These are phyloP conservation scores for Mortierella polycephala DNA, from an alignment of 371 early-diverging fungal species.

Conservation along the genomic window DNA sequence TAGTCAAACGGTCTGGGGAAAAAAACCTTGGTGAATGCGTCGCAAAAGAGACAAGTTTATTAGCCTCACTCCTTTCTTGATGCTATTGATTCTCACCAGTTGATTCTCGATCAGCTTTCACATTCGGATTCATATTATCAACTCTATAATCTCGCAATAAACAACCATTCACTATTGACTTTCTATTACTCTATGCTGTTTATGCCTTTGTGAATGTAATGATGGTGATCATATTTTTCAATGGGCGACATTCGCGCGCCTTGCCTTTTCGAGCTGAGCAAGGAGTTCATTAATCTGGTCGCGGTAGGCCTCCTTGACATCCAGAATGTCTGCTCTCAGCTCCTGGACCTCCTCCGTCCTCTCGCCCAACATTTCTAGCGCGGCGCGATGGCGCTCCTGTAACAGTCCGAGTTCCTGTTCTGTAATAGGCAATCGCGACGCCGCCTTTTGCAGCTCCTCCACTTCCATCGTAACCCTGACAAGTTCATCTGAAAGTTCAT, in stretches of 20 bases:
- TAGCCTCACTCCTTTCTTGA: too few species aligned
- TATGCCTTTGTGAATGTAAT: not conserved
- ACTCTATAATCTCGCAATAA: too few species aligned
- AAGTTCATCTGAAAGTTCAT: conserved; percentile 81
- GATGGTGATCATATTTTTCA: too few species aligned
- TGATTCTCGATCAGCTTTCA: too few species aligned
- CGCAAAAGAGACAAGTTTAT: too few species aligned
- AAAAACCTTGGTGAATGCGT: too few species aligned
- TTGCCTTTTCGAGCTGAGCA: conserved; percentile 20
- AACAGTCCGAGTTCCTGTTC: conserved; percentile 49
- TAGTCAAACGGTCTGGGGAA: too few species aligned
- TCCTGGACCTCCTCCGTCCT: conserved; percentile 89
- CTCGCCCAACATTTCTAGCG: conserved; percentile 89
- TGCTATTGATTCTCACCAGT: too few species aligned
- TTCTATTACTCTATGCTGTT: not conserved
- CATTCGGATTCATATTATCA: too few species aligned
- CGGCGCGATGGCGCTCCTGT: conserved; percentile 73
- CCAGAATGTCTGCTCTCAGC: conserved; percentile 80
- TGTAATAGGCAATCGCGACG: conserved; percentile 37
- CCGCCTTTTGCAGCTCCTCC: conserved; percentile 64
- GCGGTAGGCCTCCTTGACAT: conserved; percentile 82
- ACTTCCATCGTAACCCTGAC: conserved; percentile 70
- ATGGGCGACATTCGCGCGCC: conserved; percentile 5
- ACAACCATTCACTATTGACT: not conserved
- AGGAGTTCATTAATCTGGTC: conserved; percentile 78